Base-by-base conservation (phyloP, 202 grass and related monocot genomes). In the Setaria italica region DNA sequence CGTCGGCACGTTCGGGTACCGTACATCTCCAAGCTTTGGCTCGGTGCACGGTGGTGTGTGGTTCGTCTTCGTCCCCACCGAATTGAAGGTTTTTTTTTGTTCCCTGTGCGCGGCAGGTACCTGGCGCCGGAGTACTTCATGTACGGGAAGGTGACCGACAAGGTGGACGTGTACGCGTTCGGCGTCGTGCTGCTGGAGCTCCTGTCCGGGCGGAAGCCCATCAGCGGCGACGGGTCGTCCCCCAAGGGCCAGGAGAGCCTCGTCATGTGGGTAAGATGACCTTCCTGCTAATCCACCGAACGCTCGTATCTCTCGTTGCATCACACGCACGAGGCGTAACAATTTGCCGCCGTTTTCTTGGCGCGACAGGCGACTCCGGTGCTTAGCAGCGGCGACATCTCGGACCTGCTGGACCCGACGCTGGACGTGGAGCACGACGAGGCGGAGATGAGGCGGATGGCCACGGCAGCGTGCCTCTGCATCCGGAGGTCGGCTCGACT, bases 121-220 rank as follows among this genome's bases (percentile, higher is more conserved):
- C 90, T 99, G 9, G 97, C 97, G 43, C 97, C 97, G 49, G 97
- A 99, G 74, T 99, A 99, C 77, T 99, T 99, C 72, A 99, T 99
- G 97, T 91, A 97, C 87, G 97, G 97, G 77, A 96, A 94, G 77
- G 82, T 99, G 54, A 99, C 92, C 7, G 81, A 91, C 71, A 93
- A 97, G 80, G 85, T 97, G 46, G 97, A 99, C 66, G 92, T 99
- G 62, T 99, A 97, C 79, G 97, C 97, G 20, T 99, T 99, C 59
- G 97, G 97, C 62, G 97, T 99, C 50, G 92, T 99, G 67, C 97
- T 99, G 42, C 89, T 99, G 59, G 97, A 99, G 90, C 92, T 99
- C 13, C 80, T 99, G 73, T 93, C 97, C 9, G 97, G 97, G 33
- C 69, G 92, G 74, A 99, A 91, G 51, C 88, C 91, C 77, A 99